Conservation (phyloP, 352 stramenopile genomes). For the Phytophthora fragariae region DNA sequence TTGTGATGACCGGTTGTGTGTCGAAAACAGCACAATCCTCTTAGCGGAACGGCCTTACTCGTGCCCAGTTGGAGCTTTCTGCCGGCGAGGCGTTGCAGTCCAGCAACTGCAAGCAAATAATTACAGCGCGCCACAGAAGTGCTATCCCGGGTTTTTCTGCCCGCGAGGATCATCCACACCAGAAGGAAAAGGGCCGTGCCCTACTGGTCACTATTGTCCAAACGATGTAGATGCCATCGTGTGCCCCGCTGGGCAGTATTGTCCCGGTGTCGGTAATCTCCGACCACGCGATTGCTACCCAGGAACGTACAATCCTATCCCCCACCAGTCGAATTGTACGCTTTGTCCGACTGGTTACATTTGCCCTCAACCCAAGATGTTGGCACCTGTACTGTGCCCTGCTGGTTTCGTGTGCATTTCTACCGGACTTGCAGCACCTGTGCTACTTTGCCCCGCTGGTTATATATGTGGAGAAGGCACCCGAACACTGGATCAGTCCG, state of each 20-base stretch:
- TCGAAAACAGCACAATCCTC: slow-evolving; percentile 50
- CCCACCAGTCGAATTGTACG: slow-evolving; percentile 92
- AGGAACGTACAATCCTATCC: slow-evolving; percentile 92
- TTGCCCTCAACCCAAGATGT: slow-evolving; percentile 90
- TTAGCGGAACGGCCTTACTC: slow-evolving; percentile 93
- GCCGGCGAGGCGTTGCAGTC: slow-evolving; percentile 84
- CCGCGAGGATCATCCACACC: slow-evolving; percentile 91
- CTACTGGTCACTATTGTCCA: slow-evolving; percentile 96
- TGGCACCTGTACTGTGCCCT: slow-evolving; percentile 85
- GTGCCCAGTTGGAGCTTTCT: slow-evolving; percentile 95
- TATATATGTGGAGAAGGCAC: slow-evolving; percentile 96
- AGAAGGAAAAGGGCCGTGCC: slow-evolving; percentile 94
- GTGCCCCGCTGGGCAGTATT: slow-evolving; percentile 95
- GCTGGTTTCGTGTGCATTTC: slow-evolving; percentile 97
- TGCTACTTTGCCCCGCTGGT: slow-evolving; percentile 93
- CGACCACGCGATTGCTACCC: slow-evolving; percentile 92
- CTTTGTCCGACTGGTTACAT: slow-evolving; percentile 95
- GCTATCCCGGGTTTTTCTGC: slow-evolving; percentile 97
- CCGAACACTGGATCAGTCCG: slow-evolving; percentile 90
- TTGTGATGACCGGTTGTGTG: slow-evolving; percentile 62
- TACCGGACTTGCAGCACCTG: slow-evolving; percentile 90
- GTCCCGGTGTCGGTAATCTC: slow-evolving; percentile 95
- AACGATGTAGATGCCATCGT: slow-evolving; percentile 89
- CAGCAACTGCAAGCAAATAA: slow-evolving; percentile 79
- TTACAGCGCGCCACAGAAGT: slow-evolving; percentile 95